These are phyloP conservation scores for Alternaria triticimaculans DNA, from an alignment of 2,329 filamentous ascomycete species.

Conservation along the genomic window DNA sequence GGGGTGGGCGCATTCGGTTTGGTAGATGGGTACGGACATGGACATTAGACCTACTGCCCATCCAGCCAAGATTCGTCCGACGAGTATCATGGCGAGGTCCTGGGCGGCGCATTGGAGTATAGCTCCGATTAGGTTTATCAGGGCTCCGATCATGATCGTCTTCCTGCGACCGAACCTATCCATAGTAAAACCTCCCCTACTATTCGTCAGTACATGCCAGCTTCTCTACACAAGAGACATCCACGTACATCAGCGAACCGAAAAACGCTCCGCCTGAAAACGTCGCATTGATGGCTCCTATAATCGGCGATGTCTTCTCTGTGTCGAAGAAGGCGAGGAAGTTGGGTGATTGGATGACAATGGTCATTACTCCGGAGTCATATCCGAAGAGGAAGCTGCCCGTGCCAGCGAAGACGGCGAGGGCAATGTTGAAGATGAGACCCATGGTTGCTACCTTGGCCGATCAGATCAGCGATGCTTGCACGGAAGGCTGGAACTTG, in stretches of 20 bases:
- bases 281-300: constrained; percentile 69
- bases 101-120: constrained; percentile 65
- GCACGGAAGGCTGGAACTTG: not conserved
- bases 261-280: constrained; percentile 66
- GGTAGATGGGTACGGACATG: constrained; percentile 68
- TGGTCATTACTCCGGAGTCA: constrained; percentile 51
- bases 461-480: not conserved
- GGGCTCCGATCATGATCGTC: constrained; percentile 66
- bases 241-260: constrained; percentile 56
- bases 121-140: constrained; percentile 65
- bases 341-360: constrained; percentile 63
- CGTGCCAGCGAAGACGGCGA: constrained; percentile 54
- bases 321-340: constrained; percentile 67
- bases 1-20: constrained; percentile 67
- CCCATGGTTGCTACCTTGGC: constrained; percentile 42
- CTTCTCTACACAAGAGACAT: not conserved
- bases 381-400: constrained; percentile 49
- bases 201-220: not conserved
- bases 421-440: constrained; percentile 50
- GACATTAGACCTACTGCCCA: constrained; percentile 65
- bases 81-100: constrained; percentile 62
- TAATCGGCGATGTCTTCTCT: constrained; percentile 56
- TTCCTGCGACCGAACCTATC: constrained; percentile 66
- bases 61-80: constrained; percentile 65
- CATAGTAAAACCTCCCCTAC: constrained; percentile 62